Percentiles rank a stretch among this genome's conserved stretches.
Conservation (phyloP, 768 basidiomycete genomes). For the Suillus luteus region DNA sequence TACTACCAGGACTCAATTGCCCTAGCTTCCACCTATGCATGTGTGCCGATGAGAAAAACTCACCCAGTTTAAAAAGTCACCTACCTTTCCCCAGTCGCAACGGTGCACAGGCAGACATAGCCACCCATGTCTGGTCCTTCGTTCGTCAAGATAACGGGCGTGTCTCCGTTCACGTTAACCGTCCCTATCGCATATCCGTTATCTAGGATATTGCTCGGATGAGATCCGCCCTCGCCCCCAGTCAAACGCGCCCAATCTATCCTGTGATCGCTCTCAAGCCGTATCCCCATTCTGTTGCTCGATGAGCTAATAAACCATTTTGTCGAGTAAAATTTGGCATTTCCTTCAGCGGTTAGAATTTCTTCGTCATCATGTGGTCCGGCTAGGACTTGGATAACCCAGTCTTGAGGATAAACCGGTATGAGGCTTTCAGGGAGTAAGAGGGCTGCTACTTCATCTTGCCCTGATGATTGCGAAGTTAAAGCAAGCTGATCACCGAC, state of each 20-base stretch:
- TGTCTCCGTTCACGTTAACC: conserved; percentile 69
- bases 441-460: conserved; percentile 18
- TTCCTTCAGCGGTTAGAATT: conserved; percentile 52
- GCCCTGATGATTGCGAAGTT: conserved; percentile 24
- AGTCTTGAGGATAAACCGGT: conserved; percentile 50
- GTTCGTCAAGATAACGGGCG: conserved; percentile 62
- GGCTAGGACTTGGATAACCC: conserved; percentile 55
- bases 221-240: conserved; percentile 69
- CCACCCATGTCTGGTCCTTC: conserved; percentile 70
- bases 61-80: conserved; percentile 16
- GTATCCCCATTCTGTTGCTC: conserved; percentile 65
- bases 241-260: conserved; percentile 56
- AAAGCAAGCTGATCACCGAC: conserved; percentile 54
- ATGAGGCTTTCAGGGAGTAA: conserved; percentile 32
- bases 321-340: conserved; percentile 51
- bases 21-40: conserved; percentile 70
- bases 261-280: conserved; percentile 46
- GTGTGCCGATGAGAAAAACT: not conserved
- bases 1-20: conserved; percentile 59
- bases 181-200: conserved; percentile 58
- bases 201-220: conserved; percentile 68
- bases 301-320: conserved; percentile 55
- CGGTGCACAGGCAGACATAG: conserved; percentile 57
- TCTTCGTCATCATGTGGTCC: conserved; percentile 66
- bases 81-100: conserved; percentile 53